phyloP scores from a whole-genome alignment of 140 eudicot species.

The Senecio squalidus region DNA sequence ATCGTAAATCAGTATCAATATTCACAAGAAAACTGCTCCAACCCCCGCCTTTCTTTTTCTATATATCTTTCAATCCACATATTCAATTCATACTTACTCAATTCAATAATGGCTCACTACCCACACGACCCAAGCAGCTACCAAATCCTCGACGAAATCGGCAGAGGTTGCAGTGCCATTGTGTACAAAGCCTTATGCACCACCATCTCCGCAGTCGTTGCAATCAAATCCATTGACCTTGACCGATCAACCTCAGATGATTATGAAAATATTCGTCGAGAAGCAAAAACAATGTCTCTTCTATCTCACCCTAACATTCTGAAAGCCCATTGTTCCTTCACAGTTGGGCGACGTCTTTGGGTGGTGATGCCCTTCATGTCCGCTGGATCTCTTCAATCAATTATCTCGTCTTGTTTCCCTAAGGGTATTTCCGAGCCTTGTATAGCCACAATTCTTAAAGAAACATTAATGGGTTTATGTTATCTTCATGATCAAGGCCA shows the following conservation, averaged over 20 bases:
- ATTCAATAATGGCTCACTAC: conserved; percentile 40
- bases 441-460: conserved; percentile 49
- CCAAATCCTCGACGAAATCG: conserved; percentile 51
- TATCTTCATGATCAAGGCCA: conserved; percentile 82
- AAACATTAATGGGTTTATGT: conserved; percentile 42
- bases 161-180: conserved; percentile 57
- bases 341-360: conserved; percentile 62
- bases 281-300: conserved; percentile 66
- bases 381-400: conserved; percentile 66
- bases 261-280: conserved; percentile 52
- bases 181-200: conserved; percentile 74
- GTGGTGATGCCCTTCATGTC: conserved; percentile 91
- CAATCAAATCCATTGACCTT: conserved; percentile 69
- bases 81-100: not conserved
- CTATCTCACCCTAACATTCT: conserved; percentile 66
- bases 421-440: conserved; percentile 54
- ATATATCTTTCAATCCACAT: not conserved
- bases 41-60: not conserved
- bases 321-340: conserved; percentile 61
- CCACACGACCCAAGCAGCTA: conserved; percentile 60
- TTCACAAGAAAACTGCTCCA: conserved; percentile 39
- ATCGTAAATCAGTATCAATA: conserved; percentile 11
- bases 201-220: conserved; percentile 36
- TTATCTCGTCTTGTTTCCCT: conserved; percentile 49
- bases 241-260: conserved; percentile 48